A percentile compares a stretch with the other conserved stretches of the same genome.
Evolutionary conservation across 441 rosid species (phyloP).

Genomic region (Pelargonium myrrhifolium): DNA sequence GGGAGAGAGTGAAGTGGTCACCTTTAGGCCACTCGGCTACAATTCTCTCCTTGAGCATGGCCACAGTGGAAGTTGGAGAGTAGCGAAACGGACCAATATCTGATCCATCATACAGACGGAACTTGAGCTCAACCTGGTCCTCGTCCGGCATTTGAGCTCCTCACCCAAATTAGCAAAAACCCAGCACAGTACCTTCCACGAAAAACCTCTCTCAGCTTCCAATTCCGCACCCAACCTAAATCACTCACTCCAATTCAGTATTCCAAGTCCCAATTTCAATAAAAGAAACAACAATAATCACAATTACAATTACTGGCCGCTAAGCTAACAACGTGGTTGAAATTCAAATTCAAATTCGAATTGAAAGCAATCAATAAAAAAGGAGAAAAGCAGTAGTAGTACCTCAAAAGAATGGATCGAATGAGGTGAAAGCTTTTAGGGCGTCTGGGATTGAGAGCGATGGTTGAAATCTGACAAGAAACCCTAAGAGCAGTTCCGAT

Average conservation of each 20-base stretch:
- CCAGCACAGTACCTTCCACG: not conserved
- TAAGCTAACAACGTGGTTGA: not conserved
- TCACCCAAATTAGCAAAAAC: conserved; percentile 16
- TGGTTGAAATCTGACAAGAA: not conserved
- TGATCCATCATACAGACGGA: conserved; percentile 78
- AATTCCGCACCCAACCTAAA: not conserved
- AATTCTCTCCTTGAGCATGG: conserved; percentile 68
- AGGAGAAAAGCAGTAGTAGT: not conserved
- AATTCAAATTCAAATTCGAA: not conserved
- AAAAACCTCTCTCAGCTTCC: not conserved
- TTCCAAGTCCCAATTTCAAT: too few species aligned
- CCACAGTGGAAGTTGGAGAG: conserved; percentile 64
- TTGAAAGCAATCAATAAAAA: too few species aligned
- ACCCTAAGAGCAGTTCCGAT: not conserved
- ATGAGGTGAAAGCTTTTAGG: not conserved
- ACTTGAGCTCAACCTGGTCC: conserved; percentile 68
- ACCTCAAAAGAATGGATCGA: not conserved
- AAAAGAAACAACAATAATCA: not conserved
- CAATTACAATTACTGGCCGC: not conserved
- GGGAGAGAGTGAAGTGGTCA: conserved; percentile 15
- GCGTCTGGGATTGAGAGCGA: not conserved
- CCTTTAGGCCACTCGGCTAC: conserved; percentile 90
- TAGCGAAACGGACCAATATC: conserved; percentile 84
- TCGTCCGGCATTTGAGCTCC: conserved; percentile 62
- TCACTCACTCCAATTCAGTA: not conserved